phyloP scores from a whole-genome alignment of 2,329 filamentous ascomycete species.

The Cercospora nicotianae region DNA sequence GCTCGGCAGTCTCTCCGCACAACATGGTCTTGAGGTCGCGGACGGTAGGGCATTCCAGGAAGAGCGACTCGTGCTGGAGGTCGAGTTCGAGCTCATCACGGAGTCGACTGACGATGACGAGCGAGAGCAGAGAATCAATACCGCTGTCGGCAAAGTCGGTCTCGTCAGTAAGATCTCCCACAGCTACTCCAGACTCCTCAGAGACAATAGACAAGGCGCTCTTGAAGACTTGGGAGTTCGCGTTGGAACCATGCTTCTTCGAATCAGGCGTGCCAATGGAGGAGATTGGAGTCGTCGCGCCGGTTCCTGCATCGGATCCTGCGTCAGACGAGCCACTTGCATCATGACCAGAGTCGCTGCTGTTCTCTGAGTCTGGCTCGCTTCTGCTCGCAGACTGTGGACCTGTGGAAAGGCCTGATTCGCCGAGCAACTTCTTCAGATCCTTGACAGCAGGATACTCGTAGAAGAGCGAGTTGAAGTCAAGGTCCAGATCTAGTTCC shows the following conservation, averaged over 20 bases:
- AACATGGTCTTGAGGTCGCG: not conserved
- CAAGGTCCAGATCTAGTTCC: not conserved
- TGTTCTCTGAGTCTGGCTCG: not conserved
- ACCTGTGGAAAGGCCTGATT: not conserved
- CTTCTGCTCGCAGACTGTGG: not conserved
- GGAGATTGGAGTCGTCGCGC: not conserved
- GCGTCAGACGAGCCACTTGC: not conserved
- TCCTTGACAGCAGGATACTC: not conserved
- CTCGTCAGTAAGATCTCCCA: not conserved
- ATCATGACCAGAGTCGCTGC: not conserved
- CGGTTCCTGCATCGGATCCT: not conserved
- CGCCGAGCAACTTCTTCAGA: not conserved
- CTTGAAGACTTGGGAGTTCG: not conserved
- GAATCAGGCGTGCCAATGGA: not conserved
- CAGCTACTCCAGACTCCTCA: not conserved
- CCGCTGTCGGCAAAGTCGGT: not conserved
- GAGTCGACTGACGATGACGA: slow-evolving; percentile 41
- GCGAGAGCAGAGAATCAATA: slow-evolving; percentile 36
- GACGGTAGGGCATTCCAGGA: slow-evolving; percentile 31
- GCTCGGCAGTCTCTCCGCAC: not conserved
- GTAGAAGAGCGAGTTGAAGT: not conserved
- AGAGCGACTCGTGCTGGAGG: slow-evolving; percentile 27
- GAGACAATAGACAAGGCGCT: not conserved
- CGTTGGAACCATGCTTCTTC: not conserved
- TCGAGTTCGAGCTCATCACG: slow-evolving; percentile 36